Conservation (phyloP, 495 filamentous ascomycete genomes). For the Emericellopsis terricola region DNA sequence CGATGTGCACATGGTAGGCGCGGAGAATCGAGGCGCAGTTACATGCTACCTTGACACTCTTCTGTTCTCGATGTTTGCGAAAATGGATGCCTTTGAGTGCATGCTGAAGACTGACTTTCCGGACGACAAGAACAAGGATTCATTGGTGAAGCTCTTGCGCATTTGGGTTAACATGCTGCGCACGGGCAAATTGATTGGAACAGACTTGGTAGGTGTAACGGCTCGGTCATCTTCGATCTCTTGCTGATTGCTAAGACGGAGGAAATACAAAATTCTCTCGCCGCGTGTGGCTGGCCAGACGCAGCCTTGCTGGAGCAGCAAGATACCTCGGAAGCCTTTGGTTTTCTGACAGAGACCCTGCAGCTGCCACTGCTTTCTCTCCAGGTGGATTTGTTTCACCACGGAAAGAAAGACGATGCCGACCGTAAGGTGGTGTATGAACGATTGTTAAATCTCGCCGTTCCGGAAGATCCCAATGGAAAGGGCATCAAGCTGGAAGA, state of each 20-base stretch:
- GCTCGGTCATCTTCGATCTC: no score
- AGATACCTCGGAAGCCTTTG: slow-evolving; percentile 88
- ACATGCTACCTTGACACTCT: slow-evolving; percentile 86
- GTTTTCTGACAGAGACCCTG: slow-evolving; percentile 78
- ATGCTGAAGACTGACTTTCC: slow-evolving; percentile 41
- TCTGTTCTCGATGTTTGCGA: slow-evolving; percentile 94
- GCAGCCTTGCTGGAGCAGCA: slow-evolving; percentile 63
- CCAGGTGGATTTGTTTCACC: slow-evolving; percentile 89
- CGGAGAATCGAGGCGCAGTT: slow-evolving; percentile 67
- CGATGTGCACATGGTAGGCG: slow-evolving; percentile 56
- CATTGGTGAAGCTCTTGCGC: slow-evolving; percentile 53
- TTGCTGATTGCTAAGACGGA: slow-evolving; percentile 34
- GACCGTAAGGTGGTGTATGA: slow-evolving; percentile 94
- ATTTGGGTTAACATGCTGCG: slow-evolving; percentile 89
- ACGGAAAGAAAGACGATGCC: slow-evolving; percentile 63
- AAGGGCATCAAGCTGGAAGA: slow-evolving; percentile 62
- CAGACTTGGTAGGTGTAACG: slow-evolving; percentile 65
- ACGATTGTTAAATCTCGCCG: slow-evolving; percentile 74
- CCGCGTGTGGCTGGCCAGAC: slow-evolving; percentile 84
- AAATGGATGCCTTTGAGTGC: slow-evolving; percentile 75
- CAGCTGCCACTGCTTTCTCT: slow-evolving; percentile 77
- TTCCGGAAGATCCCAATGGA: slow-evolving; percentile 46
- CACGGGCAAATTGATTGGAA: slow-evolving; percentile 66
- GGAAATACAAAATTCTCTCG: slow-evolving; percentile 63
- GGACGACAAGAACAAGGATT: slow-evolving; percentile 52